These are phyloP conservation scores for Sambucus nigra DNA, from an alignment of 129 eudicot species.

Conservation along the genomic window DNA sequence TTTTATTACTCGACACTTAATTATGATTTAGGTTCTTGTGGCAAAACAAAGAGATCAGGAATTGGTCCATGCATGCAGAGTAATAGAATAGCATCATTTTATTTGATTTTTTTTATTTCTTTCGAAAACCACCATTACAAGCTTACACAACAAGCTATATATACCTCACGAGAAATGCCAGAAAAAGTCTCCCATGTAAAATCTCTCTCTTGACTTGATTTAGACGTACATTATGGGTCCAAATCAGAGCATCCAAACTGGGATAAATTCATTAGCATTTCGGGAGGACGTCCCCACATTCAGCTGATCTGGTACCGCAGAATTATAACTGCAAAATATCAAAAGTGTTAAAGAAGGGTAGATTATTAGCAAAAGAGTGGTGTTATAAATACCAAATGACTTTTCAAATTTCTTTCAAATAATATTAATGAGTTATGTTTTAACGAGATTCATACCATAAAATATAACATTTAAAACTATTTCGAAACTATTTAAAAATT, in stretches of 20 bases:
- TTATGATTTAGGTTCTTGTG: background rate
- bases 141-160: background rate
- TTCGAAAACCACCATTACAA: background rate
- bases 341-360: background rate
- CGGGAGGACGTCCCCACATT: slow-evolving; percentile 15
- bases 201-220: background rate
- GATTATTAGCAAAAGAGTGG: too few species aligned
- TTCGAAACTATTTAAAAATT: too few species aligned
- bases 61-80: background rate
- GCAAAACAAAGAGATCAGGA: background rate
- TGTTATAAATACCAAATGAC: too few species aligned
- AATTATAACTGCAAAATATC: slow-evolving; percentile 19
- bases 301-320: slow-evolving; percentile 18
- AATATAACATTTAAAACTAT: too few species aligned
- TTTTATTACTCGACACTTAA: background rate
- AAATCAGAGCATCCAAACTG: slow-evolving; percentile 45
- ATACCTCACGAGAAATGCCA: background rate
- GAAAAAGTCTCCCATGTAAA: background rate
- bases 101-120: background rate
- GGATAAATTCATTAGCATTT: slow-evolving; percentile 20
- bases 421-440: too few species aligned
- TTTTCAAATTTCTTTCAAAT: too few species aligned
- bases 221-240: background rate
- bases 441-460: too few species aligned
- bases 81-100: background rate